Percentiles rank a stretch among this genome's conserved stretches.
Evolutionary conservation across 305 asterid genomes (phyloP).

Genomic region (Fraxinus platypoda): DNA sequence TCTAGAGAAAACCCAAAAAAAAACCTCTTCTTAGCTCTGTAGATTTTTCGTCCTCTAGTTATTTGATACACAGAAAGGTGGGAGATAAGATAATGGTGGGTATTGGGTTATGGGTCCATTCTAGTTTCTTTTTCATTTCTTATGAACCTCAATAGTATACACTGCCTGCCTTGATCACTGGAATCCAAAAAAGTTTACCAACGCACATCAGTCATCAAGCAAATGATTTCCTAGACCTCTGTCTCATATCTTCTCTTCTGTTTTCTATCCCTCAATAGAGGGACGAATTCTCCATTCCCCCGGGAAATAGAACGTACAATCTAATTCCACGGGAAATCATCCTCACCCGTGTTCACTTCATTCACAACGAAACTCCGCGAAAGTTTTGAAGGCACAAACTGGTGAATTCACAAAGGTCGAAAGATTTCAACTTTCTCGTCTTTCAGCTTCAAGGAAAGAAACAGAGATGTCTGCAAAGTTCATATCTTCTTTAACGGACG

Average conservation of each 20-base stretch:
- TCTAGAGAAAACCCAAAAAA: slow-evolving; percentile 25
- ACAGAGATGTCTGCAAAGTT: slow-evolving; percentile 52
- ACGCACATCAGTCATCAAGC: slow-evolving; percentile 28
- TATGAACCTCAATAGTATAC: slow-evolving; percentile 11
- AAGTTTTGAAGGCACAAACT: slow-evolving; percentile 2
- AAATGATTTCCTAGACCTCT: slow-evolving; percentile 41
- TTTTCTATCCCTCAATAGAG: not conserved
- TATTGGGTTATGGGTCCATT: slow-evolving; percentile 37
- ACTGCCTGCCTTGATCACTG: slow-evolving; percentile 32
- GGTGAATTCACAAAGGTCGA: slow-evolving; percentile 16
- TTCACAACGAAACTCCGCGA: slow-evolving; percentile 7
- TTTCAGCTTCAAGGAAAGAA: slow-evolving; percentile 11
- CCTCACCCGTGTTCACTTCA: not conserved
- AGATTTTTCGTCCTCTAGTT: slow-evolving; percentile 9
- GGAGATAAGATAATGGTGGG: slow-evolving; percentile 10
- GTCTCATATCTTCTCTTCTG: slow-evolving; percentile 23
- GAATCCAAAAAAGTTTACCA: slow-evolving; percentile 30
- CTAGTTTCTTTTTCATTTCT: slow-evolving; percentile 15
- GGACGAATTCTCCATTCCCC: not conserved
- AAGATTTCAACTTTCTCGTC: slow-evolving; percentile 12
- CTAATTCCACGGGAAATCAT: not conserved
- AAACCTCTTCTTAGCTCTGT: slow-evolving; percentile 38
- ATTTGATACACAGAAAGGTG: slow-evolving; percentile 8
- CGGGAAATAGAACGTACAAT: not conserved
- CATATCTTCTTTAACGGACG: slow-evolving; percentile 47